Base-by-base conservation (phyloP, 129 eudicot genomes). In the Glebionis coronaria region DNA sequence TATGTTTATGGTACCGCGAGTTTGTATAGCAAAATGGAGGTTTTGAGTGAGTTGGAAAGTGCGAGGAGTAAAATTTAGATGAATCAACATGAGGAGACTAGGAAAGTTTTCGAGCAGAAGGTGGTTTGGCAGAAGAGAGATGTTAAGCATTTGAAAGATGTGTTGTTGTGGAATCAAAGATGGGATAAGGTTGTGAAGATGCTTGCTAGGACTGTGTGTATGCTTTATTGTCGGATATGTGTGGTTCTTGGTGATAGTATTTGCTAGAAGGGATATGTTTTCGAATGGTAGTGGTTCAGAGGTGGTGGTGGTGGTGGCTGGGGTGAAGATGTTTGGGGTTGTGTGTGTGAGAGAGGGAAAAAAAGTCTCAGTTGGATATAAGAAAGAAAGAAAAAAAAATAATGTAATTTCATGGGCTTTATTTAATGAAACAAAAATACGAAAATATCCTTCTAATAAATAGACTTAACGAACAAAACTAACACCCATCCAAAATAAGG, bases 51-150 rank as follows among this genome's bases (percentile, higher is more conserved):
- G 58, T 67, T 94, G 60, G 99, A 94, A 51, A 56, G 45, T 31
- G 90, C 84, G 0, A 71, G 73, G 3, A 85, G 53, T 69, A 90
- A 88, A 66, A 82, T 89, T 40, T 88, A 80, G 81, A 76, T 66
- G 63, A 86, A 75, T 63, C 88, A 80, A 21, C 81, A 70, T 1
- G 93, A 82, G 70, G 99, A 90, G 63, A 87, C 90, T 53, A 59
- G 81, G 18, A 81, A 78, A 63, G 90, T 85, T 10, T 72, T 82
- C 29, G 94, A 94, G 72, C 97, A 94, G 88, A 94, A 94, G 64
- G 47, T 94, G 70, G 16, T 61, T 49, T 94, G 97, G 99, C 95
- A 90, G 82, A 84, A 82, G 71, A 88, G 87, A 58, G 97, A 94
- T 71, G 95, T 94, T 63, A 81, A 72, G 46, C 90, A 87, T 50